These are phyloP conservation scores for Coemansia umbellata DNA, from an alignment of 192 early-diverging fungal species.

Conservation along the genomic window DNA sequence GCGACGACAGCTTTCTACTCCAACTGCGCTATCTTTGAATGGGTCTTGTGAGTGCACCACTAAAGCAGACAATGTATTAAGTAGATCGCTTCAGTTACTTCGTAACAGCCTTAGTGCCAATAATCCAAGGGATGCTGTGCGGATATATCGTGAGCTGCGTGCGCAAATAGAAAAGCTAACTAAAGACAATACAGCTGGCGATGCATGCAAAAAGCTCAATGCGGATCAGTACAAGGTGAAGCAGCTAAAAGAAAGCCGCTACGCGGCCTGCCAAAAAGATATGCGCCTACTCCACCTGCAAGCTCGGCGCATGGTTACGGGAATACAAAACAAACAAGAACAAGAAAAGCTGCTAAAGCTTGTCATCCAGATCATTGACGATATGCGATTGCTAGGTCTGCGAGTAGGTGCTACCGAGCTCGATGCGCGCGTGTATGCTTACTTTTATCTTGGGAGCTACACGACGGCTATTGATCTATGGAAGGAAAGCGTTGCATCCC, in stretches of 20 bases:
- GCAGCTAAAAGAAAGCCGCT: no score
- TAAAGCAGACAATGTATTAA: no score
- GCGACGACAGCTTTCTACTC: no score
- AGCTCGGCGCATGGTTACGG: slow-evolving; percentile 5
- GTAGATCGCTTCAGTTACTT: no score
- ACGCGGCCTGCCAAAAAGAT: no score
- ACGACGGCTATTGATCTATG: slow-evolving; percentile 13
- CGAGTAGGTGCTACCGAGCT: slow-evolving; percentile 39
- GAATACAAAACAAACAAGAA: not conserved
- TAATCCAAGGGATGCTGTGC: not conserved
- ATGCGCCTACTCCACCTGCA: slow-evolving; percentile 28
- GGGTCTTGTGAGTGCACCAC: no score
- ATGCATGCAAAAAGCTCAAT: no score
- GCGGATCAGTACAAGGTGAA: no score
- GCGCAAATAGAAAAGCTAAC: not conserved
- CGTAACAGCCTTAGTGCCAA: no score
- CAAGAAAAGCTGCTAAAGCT: not conserved
- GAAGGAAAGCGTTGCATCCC: slow-evolving; percentile 1
- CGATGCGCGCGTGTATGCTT: slow-evolving; percentile 14
- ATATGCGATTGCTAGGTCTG: slow-evolving; percentile 26
- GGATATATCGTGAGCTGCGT: slow-evolving; percentile 9
- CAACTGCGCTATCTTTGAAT: no score
- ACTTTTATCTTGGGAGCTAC: slow-evolving; percentile 5
- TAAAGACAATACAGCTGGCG: no score
- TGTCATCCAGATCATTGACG: slow-evolving; percentile 14